Evolutionary conservation across 768 basidiomycete genomes (phyloP).

Genomic region (Pisolithus sp.): DNA sequence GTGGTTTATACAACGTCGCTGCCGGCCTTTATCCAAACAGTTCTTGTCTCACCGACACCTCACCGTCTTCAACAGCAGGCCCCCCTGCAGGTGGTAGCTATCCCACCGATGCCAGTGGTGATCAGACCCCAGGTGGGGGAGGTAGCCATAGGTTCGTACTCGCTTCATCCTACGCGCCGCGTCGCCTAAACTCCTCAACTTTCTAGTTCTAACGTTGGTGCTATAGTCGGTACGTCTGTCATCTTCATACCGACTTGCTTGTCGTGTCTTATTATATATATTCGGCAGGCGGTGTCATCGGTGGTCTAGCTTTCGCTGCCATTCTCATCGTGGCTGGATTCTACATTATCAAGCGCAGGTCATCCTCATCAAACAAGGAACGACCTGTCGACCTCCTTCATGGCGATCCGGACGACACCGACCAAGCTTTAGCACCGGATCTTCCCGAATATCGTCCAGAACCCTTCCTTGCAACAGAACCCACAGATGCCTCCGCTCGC

Average conservation of each 20-base stretch:
- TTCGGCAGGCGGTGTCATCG: constrained; percentile 43
- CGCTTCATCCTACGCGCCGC: background rate
- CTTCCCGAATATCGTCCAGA: constrained; percentile 70
- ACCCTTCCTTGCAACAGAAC: constrained; percentile 67
- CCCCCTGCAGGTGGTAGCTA: constrained; percentile 69
- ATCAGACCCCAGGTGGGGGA: background rate
- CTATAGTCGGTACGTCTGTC: constrained; percentile 32
- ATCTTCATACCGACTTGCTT: background rate
- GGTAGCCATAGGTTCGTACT: background rate
- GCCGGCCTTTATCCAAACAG: constrained; percentile 42
- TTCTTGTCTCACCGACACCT: constrained; percentile 50
- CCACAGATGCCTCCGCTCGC: constrained; percentile 38
- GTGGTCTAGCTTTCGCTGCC: constrained; percentile 48
- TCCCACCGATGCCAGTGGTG: constrained; percentile 38
- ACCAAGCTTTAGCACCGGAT: constrained; percentile 35
- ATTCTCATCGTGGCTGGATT: constrained; percentile 35
- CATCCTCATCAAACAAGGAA: constrained; percentile 39
- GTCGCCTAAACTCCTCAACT: background rate
- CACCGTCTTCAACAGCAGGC: constrained; percentile 75
- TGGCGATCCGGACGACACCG: constrained; percentile 46
- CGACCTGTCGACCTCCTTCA: constrained; percentile 64
- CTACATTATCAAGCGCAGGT: constrained; percentile 46
- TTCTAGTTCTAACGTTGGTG: background rate
- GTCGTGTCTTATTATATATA: constrained; percentile 6
- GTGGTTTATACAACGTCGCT: constrained; percentile 48